Conservation (phyloP, 176 grass and related monocot species). For the Chrysopogon serrulatus region DNA sequence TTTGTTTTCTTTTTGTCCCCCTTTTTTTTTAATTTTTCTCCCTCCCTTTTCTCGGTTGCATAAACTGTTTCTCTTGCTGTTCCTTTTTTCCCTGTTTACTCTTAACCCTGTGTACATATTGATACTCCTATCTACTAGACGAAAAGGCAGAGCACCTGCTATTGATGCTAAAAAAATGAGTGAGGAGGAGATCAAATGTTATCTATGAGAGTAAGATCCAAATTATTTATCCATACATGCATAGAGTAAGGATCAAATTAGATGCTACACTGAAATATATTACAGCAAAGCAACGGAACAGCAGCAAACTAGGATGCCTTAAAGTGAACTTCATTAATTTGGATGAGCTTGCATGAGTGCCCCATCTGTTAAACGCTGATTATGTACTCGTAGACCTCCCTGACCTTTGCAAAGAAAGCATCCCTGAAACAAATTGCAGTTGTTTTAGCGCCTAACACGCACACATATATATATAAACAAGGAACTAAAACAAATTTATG, state of each 20-base stretch:
- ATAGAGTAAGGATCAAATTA: slow-evolving; percentile 20
- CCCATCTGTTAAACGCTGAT: slow-evolving; percentile 37
- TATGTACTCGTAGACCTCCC: slow-evolving; percentile 60
- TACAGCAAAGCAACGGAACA: not conserved
- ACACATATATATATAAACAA: not conserved
- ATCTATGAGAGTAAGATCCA: not conserved
- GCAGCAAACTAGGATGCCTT: not conserved
- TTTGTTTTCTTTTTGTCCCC: too few relatives aligned
- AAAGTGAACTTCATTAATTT: not conserved
- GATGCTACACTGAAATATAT: slow-evolving; percentile 27
- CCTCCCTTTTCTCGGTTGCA: too few relatives aligned
- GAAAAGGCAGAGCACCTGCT: too few relatives aligned
- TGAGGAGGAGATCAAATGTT: not conserved
- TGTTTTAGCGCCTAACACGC: not conserved
- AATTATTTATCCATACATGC: slow-evolving; percentile 9
- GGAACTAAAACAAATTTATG: not conserved
- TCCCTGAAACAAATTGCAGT: slow-evolving; percentile 35
- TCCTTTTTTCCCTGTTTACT: too few relatives aligned
- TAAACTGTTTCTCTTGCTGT: too few relatives aligned
- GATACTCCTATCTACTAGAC: too few relatives aligned
- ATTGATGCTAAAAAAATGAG: too few relatives aligned
- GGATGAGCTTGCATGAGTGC: not conserved
- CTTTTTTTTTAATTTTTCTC: too few relatives aligned
- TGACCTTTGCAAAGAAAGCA: slow-evolving; percentile 60
- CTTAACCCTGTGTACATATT: too few relatives aligned